A percentile compares a stretch with the other conserved stretches of the same genome.
Evolutionary conservation across 1,284 basidiomycete species (phyloP).

Genomic region (Afroboletus lepidellus): DNA sequence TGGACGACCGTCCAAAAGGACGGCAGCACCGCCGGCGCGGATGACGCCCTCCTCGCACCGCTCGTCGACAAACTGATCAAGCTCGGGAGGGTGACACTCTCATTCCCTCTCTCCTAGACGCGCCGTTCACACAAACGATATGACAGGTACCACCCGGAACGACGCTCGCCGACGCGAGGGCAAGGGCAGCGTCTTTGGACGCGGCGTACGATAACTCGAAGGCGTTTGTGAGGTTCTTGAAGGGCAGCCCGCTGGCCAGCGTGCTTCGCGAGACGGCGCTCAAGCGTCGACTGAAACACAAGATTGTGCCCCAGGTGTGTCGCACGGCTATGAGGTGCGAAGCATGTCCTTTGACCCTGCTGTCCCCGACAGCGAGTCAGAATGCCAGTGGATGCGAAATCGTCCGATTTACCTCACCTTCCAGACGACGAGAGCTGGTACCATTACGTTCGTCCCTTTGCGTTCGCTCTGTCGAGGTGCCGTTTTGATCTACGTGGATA

Average conservation of each 20-base stretch:
- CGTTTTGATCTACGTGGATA: constrained; percentile 6
- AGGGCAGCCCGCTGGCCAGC: constrained; percentile 3
- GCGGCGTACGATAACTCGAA: constrained; percentile 32
- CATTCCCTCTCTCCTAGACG: neutral
- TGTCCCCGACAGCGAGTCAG: constrained; percentile 18
- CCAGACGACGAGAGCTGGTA: constrained; percentile 32
- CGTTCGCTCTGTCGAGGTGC: neutral
- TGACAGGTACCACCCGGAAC: constrained; percentile 19
- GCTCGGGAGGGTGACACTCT: constrained; percentile 20
- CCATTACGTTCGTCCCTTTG: constrained; percentile 18
- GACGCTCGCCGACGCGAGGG: constrained; percentile 7
- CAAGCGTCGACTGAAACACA: constrained; percentile 26
- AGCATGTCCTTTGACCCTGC: neutral
- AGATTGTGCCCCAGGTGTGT: constrained; percentile 24
- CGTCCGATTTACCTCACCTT: constrained; percentile 26
- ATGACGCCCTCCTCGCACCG: constrained; percentile 4
- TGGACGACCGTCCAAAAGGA: constrained; percentile 33
- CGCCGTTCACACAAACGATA: constrained; percentile 5
- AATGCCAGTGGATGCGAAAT: constrained; percentile 26
- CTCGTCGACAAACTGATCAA: constrained; percentile 19
- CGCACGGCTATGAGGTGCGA: neutral
- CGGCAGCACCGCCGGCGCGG: constrained; percentile 11
- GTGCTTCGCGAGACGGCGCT: constrained; percentile 16
- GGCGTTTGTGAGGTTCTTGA: constrained; percentile 28
- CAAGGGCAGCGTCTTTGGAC: constrained; percentile 6